Conservation (phyloP, 306 rosid genomes). For the Medicago arabica region DNA sequence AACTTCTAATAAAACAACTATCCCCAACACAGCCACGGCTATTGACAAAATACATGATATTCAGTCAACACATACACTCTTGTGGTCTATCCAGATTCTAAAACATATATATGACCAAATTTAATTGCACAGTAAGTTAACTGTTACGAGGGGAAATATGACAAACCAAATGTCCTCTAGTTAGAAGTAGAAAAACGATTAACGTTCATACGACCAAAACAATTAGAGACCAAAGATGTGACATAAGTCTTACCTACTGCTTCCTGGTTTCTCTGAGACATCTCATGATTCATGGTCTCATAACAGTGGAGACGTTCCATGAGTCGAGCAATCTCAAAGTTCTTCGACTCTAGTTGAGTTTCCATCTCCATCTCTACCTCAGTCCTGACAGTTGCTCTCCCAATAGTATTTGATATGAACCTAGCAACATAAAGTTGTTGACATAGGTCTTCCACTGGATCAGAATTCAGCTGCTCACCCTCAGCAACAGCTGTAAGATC, state of each 20-base stretch:
- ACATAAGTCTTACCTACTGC: conserved; percentile 73
- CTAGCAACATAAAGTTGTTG: conserved; percentile 85
- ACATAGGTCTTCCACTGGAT: conserved; percentile 68
- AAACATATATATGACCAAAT: conserved; percentile 7
- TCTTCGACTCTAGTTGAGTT: conserved; percentile 73
- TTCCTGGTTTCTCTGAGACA: conserved; percentile 98
- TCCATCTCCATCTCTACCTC: conserved; percentile 87
- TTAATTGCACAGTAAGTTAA: conserved; percentile 1
- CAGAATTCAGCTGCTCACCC: conserved; percentile 56
- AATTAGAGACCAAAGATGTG: conserved; percentile 19
- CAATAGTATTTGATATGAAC: conserved; percentile 77
- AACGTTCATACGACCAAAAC: conserved; percentile 2
- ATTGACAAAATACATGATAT: conserved; percentile 23
- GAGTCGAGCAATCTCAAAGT: conserved; percentile 92
- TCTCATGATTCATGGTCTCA: conserved; percentile 95
- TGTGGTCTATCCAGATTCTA: conserved; percentile 19
- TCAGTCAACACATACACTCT: conserved; percentile 7
- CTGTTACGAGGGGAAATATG: neutral
- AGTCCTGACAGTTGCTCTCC: conserved; percentile 82
- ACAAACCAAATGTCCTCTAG: conserved; percentile 22
- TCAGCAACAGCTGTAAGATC: conserved; percentile 51
- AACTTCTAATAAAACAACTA: conserved; percentile 7
- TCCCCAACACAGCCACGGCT: neutral
- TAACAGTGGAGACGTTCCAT: conserved; percentile 81
- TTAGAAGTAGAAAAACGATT: neutral